A percentile compares a stretch with the other conserved stretches of the same genome.
Evolutionary conservation across 192 early-diverging fungal species (phyloP).

Genomic region (Piromyces finnis): DNA sequence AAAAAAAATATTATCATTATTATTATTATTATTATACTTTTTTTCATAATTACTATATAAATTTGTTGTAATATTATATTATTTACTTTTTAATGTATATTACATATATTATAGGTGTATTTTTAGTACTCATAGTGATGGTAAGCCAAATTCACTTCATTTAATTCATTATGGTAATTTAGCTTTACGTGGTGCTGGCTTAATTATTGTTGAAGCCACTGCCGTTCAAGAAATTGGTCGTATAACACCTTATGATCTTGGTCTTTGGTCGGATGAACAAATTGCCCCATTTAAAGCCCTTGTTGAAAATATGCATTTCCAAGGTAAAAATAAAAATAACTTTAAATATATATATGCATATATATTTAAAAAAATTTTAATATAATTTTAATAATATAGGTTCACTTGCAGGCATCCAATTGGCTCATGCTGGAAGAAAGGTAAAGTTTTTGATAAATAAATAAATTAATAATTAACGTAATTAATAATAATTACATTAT

Average conservation of each 20-base stretch:
- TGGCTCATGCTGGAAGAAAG: constrained; percentile 74
- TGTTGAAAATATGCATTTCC: constrained; percentile 38
- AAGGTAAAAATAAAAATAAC: constrained; percentile 15
- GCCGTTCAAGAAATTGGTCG: constrained; percentile 58
- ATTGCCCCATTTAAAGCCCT: constrained; percentile 31
- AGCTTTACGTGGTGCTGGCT: constrained; percentile 40
- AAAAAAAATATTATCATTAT: no score
- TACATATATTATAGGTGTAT: not conserved
- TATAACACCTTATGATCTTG: constrained; percentile 55
- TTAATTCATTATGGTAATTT: not conserved
- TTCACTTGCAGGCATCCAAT: constrained; percentile 29
- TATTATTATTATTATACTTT: no score
- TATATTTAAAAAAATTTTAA: not conserved
- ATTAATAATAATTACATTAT: constrained; percentile 8
- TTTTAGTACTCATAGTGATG: not conserved
- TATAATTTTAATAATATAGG: not conserved
- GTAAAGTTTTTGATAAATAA: constrained; percentile 6
- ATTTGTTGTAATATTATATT: no score
- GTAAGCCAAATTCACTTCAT: not conserved
- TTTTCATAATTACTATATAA: no score
- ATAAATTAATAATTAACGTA: not conserved
- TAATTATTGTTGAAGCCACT: constrained; percentile 57
- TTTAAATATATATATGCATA: constrained; percentile 6
- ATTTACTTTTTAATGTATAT: no score
- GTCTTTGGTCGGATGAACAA: constrained; percentile 72